phyloP scores from a whole-genome alignment of 768 basidiomycete genomes.

The Lactifluus hygrophoroides region DNA sequence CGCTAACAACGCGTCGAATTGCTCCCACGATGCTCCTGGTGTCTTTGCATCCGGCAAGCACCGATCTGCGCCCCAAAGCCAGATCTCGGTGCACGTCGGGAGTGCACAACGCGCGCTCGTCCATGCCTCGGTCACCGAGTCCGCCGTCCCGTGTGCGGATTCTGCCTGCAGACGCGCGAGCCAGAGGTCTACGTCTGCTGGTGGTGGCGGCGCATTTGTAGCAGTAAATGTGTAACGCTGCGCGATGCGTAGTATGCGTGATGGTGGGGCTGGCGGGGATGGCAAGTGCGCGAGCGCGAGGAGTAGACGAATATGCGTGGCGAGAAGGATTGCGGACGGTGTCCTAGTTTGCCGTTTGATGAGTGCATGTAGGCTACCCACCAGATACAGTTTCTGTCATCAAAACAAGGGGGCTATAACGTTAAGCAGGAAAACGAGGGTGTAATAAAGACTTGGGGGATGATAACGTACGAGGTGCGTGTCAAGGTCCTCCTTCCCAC shows the following conservation, averaged over 20 bases:
- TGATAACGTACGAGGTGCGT: slow-evolving; percentile 27
- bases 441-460: background rate
- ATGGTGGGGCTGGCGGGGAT: slow-evolving; percentile 19
- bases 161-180: slow-evolving; percentile 43
- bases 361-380: slow-evolving; percentile 35
- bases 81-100: slow-evolving; percentile 34
- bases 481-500: slow-evolving; percentile 27
- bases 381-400: slow-evolving; percentile 49
- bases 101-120: slow-evolving; percentile 36
- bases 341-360: slow-evolving; percentile 29
- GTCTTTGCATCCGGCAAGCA: too few species aligned
- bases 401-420: too few species aligned
- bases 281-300: slow-evolving; percentile 18
- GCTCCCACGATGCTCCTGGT: slow-evolving; percentile 4
- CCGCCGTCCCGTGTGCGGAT: slow-evolving; percentile 22
- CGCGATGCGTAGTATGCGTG: slow-evolving; percentile 30
- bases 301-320: slow-evolving; percentile 32
- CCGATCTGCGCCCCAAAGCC: slow-evolving; percentile 45
- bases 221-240: slow-evolving; percentile 38
- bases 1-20: slow-evolving; percentile 5
- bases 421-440: background rate
- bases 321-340: slow-evolving; percentile 27
- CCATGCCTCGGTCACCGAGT: slow-evolving; percentile 33
- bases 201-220: slow-evolving; percentile 5
- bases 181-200: slow-evolving; percentile 41